These are phyloP conservation scores for Saturnispora galanensis DNA, from an alignment of 805 yeast species.

Conservation along the genomic window DNA sequence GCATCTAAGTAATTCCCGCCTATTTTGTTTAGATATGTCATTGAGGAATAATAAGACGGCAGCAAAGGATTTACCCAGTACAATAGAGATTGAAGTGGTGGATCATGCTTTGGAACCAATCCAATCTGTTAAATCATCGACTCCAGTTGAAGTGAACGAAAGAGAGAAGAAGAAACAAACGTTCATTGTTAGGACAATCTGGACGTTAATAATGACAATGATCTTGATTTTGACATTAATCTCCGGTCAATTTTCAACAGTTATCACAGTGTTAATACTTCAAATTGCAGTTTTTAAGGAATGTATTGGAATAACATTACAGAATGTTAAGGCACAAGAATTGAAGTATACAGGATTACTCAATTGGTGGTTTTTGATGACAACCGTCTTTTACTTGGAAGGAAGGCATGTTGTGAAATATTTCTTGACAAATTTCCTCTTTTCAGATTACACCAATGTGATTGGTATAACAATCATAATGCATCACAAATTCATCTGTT, in stretches of 20 bases:
- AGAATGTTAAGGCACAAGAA: conserved; percentile 68
- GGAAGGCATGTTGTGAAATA: conserved; percentile 73
- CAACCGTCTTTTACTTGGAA: conserved; percentile 84
- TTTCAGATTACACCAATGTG: conserved; percentile 21
- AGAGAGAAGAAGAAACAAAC: conserved; percentile 66
- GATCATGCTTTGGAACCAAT: no score
- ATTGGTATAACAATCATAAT: conserved; percentile 25
- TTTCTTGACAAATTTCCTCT: conserved; percentile 19
- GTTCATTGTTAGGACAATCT: conserved; percentile 76
- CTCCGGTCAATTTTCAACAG: conserved; percentile 79
- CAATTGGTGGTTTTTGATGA: conserved; percentile 84
- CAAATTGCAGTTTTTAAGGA: conserved; percentile 86
- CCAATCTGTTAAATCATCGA: not conserved
- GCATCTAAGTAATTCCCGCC: no score
- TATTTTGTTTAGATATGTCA: no score
- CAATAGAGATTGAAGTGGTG: no score
- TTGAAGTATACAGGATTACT: conserved; percentile 74
- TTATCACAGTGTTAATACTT: conserved; percentile 56
- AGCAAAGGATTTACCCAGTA: no score
- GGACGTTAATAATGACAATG: conserved; percentile 88
- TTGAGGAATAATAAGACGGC: no score
- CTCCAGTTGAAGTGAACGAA: conserved; percentile 26
- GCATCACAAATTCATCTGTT: conserved; percentile 78
- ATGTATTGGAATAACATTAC: conserved; percentile 76
- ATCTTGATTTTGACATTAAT: conserved; percentile 61